phyloP scores from a whole-genome alignment of 768 basidiomycete species.

The Glaciozyma antarctica region DNA sequence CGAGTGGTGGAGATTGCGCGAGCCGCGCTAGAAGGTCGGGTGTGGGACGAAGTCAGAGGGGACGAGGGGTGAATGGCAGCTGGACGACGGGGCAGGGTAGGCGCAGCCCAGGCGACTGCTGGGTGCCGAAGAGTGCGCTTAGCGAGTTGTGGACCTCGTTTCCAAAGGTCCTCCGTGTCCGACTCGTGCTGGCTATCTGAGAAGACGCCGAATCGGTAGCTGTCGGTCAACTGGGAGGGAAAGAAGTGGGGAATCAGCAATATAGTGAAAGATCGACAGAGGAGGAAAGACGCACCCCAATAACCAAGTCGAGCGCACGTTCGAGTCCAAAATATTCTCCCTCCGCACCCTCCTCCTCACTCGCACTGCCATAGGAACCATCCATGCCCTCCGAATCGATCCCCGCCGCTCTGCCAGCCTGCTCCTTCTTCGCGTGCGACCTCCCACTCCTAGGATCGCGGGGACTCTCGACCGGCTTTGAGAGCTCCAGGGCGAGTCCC shows the following conservation, averaged over 20 bases:
- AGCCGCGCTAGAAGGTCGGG: too few relatives aligned
- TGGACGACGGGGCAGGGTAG: background rate
- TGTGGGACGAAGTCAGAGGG: background rate
- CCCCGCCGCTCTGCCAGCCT: background rate
- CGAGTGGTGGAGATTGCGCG: background rate
- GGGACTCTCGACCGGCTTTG: conserved; percentile 3
- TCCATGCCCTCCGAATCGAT: background rate
- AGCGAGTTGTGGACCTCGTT: background rate
- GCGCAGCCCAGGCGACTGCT: background rate
- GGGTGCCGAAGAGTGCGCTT: conserved; percentile 9
- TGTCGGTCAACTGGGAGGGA: conserved; percentile 22
- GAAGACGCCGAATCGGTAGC: conserved; percentile 19
- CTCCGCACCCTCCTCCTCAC: conserved; percentile 16
- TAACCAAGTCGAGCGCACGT: conserved; percentile 16
- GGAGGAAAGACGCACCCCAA: conserved; percentile 6
- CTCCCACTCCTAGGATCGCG: background rate
- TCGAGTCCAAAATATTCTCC: conserved; percentile 5
- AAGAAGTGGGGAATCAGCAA: fast-evolving
- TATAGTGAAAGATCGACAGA: background rate
- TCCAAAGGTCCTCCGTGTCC: conserved; percentile 9
- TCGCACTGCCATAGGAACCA: background rate
- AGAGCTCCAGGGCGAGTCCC: conserved; percentile 19
- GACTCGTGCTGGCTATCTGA: background rate
- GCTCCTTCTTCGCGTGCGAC: background rate
- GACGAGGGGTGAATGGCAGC: background rate